phyloP scores from a whole-genome alignment of 331 rosid genomes.

The Pyracantha coccinea region DNA sequence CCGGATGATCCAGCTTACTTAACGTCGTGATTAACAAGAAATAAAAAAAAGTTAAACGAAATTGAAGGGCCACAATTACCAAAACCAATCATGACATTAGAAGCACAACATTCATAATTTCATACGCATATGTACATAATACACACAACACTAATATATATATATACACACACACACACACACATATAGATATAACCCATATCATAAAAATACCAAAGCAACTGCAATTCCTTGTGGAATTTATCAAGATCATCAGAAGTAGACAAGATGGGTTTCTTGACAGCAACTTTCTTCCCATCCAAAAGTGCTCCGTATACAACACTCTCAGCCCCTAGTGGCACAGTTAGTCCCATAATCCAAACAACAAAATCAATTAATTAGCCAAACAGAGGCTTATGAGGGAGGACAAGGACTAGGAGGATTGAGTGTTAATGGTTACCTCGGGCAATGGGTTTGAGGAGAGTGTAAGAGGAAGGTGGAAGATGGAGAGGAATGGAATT shows the following conservation, averaged over 20 bases:
- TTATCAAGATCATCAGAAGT: slow-evolving; percentile 71
- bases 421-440: slow-evolving; percentile 21
- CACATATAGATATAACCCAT: not conserved
- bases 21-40: slow-evolving; percentile 12
- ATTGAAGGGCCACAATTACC: not conserved
- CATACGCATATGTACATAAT: not conserved
- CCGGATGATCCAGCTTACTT: slow-evolving; percentile 79
- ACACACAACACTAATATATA: not conserved
- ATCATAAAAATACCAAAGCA: slow-evolving; percentile 45
- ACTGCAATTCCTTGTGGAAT: slow-evolving; percentile 79
- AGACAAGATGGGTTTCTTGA: slow-evolving; percentile 77
- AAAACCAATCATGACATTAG: slow-evolving; percentile 2
- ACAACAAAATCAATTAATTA: too few relatives aligned
- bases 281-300: slow-evolving; percentile 39
- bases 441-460: slow-evolving; percentile 77
- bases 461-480: slow-evolving; percentile 62
- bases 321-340: slow-evolving; percentile 61
- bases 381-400: not conserved
- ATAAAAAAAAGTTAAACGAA: not conserved
- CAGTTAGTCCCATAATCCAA: not conserved
- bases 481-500: slow-evolving; percentile 73
- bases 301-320: too few relatives aligned
- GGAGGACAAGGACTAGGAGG: not conserved
- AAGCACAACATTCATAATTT: not conserved
- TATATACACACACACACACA: not conserved